phyloP scores from a whole-genome alignment of 768 basidiomycete species.

The Amanita phalloides region DNA sequence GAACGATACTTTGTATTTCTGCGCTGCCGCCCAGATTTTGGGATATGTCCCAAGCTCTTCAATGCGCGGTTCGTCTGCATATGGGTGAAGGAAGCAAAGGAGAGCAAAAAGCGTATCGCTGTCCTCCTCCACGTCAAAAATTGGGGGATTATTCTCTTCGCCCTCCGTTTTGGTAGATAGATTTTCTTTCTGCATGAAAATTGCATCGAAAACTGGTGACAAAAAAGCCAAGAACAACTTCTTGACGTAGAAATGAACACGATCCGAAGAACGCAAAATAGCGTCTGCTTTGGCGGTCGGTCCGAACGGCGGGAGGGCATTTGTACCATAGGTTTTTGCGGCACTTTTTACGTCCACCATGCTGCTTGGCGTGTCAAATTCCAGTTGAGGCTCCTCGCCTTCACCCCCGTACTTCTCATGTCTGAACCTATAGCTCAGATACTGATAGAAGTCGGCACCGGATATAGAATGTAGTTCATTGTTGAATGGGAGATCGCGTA shows the following conservation, averaged over 20 bases:
- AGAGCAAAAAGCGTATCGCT: slow-evolving; percentile 5
- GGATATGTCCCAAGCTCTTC: background rate
- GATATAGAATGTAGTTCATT: background rate
- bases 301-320: background rate
- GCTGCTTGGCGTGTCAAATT: background rate
- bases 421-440: background rate
- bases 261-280: slow-evolving; percentile 17
- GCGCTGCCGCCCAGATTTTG: background rate
- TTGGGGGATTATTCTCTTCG: background rate
- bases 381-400: background rate
- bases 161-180: background rate
- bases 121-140: slow-evolving; percentile 9
- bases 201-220: slow-evolving; percentile 19
- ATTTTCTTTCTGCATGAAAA: slow-evolving; percentile 10
- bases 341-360: too few species aligned
- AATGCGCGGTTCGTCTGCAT: background rate
- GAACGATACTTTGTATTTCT: background rate
- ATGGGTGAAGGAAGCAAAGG: slow-evolving; percentile 6
- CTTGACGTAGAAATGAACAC: slow-evolving; percentile 19
- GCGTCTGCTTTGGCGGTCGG: slow-evolving; percentile 10
- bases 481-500: background rate
- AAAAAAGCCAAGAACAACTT: slow-evolving; percentile 16
- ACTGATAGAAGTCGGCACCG: background rate
- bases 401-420: background rate
- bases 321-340: background rate